Evolutionary conservation across 768 basidiomycete genomes (phyloP).

Genomic region (Naganishia vaughanmartiniae): DNA sequence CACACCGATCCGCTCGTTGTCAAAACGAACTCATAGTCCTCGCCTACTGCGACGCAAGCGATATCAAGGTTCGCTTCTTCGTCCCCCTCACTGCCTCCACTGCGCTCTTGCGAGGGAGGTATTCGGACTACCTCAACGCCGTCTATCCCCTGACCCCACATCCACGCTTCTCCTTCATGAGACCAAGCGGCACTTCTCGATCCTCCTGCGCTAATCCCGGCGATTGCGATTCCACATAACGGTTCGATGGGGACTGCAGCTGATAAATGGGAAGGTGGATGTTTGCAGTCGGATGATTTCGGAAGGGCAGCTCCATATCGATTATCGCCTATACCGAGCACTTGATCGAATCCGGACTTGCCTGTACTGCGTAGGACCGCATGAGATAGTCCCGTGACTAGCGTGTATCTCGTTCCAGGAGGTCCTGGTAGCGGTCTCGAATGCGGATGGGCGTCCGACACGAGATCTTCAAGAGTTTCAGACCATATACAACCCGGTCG

Average conservation of each 20-base stretch:
- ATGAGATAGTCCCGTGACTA: slow-evolving; percentile 20
- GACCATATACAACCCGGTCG: neutral
- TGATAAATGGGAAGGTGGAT: neutral
- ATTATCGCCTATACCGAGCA: slow-evolving; percentile 27
- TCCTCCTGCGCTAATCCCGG: slow-evolving; percentile 12
- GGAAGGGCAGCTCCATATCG: slow-evolving; percentile 16
- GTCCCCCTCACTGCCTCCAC: neutral
- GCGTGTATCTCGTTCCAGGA: neutral
- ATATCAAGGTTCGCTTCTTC: neutral
- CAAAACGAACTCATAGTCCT: slow-evolving; percentile 24
- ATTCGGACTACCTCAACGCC: slow-evolving; percentile 9
- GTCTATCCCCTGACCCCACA: slow-evolving; percentile 28
- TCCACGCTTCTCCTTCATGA: slow-evolving; percentile 22
- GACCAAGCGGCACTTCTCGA: slow-evolving; percentile 9
- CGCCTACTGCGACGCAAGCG: slow-evolving; percentile 8
- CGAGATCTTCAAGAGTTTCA: neutral
- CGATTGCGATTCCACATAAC: slow-evolving; percentile 13
- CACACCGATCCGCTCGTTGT: neutral
- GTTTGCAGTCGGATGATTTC: neutral
- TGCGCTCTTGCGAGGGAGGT: neutral
- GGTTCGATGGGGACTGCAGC: slow-evolving; percentile 4
- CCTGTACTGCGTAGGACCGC: slow-evolving; percentile 9
- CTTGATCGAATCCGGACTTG: neutral
- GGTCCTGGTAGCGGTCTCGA: slow-evolving; percentile 11
- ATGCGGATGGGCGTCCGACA: neutral